These are phyloP conservation scores for Sisymbrium altissimum DNA, from an alignment of 345 rosid genomes.

Conservation along the genomic window DNA sequence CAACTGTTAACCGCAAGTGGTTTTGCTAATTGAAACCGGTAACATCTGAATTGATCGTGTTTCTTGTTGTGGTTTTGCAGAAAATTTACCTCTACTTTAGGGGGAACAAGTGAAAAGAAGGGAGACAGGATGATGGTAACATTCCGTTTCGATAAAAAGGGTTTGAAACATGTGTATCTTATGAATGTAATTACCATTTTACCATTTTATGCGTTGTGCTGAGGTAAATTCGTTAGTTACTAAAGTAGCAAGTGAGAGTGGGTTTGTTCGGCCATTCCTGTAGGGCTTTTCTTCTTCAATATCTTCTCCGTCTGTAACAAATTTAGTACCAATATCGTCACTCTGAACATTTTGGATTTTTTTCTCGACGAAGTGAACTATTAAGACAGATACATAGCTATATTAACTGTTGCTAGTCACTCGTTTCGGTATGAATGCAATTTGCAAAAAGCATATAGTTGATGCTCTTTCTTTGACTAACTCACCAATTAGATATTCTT, in stretches of 20 bases:
- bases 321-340: background rate
- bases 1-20: background rate
- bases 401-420: background rate
- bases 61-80: conserved; percentile 41
- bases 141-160: background rate
- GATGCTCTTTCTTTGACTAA: background rate
- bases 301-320: conserved; percentile 5
- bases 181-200: conserved; percentile 34
- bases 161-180: conserved; percentile 16
- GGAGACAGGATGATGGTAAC: conserved; percentile 9
- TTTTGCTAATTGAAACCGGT: background rate
- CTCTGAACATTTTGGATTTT: background rate
- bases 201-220: conserved; percentile 15
- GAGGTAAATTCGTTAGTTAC: conserved; percentile 26
- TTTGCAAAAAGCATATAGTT: background rate
- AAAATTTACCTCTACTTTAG: conserved; percentile 82
- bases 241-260: conserved; percentile 15
- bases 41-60: background rate
- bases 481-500: background rate
- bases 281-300: conserved; percentile 1
- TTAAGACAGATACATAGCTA: background rate
- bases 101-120: conserved; percentile 57
- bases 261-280: conserved; percentile 21
- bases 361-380: background rate
- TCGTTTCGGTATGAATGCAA: background rate